Conservation (phyloP, 768 basidiomycete species). For the Phaffia australis region DNA sequence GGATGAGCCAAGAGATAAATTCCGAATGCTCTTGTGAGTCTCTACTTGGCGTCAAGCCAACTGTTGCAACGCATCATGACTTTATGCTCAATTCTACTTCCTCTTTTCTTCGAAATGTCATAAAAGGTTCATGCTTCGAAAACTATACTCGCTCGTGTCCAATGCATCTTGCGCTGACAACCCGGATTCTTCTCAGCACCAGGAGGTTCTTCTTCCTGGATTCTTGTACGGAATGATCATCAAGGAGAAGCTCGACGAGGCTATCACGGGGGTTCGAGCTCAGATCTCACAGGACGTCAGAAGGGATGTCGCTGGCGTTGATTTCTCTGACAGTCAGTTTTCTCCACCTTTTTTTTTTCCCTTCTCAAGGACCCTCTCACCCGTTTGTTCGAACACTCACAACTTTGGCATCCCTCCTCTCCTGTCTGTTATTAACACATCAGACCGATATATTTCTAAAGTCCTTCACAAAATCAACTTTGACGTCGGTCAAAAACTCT, state of each 20-base stretch:
- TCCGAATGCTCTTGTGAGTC: slow-evolving; percentile 79
- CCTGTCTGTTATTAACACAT: neutral
- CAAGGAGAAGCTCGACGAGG: slow-evolving; percentile 91
- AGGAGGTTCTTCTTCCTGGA: slow-evolving; percentile 91
- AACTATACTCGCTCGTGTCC: slow-evolving; percentile 82
- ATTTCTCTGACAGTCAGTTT: slow-evolving; percentile 73
- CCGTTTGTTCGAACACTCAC: neutral
- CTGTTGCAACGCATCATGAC: neutral
- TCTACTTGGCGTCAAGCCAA: slow-evolving; percentile 1
- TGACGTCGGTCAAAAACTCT: slow-evolving; percentile 78
- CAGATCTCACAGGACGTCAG: slow-evolving; percentile 64
- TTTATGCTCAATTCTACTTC: neutral
- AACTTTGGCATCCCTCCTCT: neutral
- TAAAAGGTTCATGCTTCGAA: slow-evolving; percentile 96
- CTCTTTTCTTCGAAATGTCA: neutral
- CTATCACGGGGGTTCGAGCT: slow-evolving; percentile 50
- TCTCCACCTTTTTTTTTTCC: slow-evolving; percentile 11
- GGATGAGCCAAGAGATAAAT: slow-evolving; percentile 78
- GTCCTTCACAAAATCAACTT: slow-evolving; percentile 68
- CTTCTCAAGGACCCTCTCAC: slow-evolving; percentile 5
- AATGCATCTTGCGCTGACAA: slow-evolving; percentile 85
- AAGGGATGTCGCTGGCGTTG: slow-evolving; percentile 60
- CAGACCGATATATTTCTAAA: slow-evolving; percentile 72
- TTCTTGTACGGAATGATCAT: slow-evolving; percentile 91
- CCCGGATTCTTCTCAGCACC: slow-evolving; percentile 96